These are phyloP conservation scores for Emmonsiellopsis sp. DNA, from an alignment of 2,329 filamentous ascomycete genomes.

Conservation along the genomic window DNA sequence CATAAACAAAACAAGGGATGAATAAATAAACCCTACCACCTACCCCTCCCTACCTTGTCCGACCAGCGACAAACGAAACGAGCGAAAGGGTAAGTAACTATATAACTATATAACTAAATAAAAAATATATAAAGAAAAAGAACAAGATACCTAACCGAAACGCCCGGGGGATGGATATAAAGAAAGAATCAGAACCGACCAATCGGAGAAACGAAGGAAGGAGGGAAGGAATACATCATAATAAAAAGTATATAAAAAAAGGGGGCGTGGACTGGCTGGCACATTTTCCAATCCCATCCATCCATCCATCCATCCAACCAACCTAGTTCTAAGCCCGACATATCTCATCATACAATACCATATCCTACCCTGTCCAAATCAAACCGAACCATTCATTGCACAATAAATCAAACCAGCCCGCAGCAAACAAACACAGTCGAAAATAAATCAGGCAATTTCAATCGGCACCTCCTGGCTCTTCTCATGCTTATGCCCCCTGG, in stretches of 20 bases:
- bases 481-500: constrained; percentile 14
- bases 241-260: not conserved
- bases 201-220: too few species aligned
- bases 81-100: not conserved
- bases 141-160: not conserved
- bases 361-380: not conserved
- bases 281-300: not conserved
- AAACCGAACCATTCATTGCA: not conserved
- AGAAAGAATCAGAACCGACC: too few species aligned
- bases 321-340: not conserved
- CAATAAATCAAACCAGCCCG: not conserved
- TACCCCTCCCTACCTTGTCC: too few species aligned
- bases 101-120: not conserved
- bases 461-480: constrained; percentile 12
- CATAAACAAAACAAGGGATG: too few species aligned
- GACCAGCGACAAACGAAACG: too few species aligned
- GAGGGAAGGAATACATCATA: not conserved
- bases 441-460: constrained; percentile 9
- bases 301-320: not conserved
- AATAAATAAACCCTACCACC: too few species aligned
- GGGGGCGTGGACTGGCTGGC: not conserved
- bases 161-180: too few species aligned
- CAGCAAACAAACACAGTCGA: not conserved
- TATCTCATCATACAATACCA: too few species aligned
- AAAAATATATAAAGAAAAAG: not conserved